A percentile compares a stretch with the other conserved stretches of the same genome.
phyloP scores from a whole-genome alignment of 345 rosid species.

The Camelina neglecta region DNA sequence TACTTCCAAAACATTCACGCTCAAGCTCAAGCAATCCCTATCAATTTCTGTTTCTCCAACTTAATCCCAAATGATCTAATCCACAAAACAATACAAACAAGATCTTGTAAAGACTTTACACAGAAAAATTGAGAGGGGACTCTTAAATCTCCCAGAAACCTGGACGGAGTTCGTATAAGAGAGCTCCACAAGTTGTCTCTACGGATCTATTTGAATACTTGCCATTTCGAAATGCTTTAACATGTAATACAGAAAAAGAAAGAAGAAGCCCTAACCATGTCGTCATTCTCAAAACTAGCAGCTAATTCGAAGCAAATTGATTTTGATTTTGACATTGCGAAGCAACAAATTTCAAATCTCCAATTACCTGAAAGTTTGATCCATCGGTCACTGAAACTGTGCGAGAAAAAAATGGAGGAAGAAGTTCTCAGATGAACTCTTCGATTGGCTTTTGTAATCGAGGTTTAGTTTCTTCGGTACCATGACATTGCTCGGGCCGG shows the following conservation, averaged over 20 bases:
- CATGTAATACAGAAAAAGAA: conserved; percentile 25
- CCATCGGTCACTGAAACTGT: no score
- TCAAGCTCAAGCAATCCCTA: conserved; percentile 94
- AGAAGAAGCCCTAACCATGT: conserved; percentile 10
- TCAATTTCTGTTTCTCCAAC: conserved; percentile 86
- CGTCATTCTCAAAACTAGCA: conserved; percentile 1
- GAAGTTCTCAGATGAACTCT: no score
- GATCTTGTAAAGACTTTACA: neutral
- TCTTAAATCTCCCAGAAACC: conserved; percentile 48
- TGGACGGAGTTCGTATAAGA: conserved; percentile 72
- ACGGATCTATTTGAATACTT: conserved; percentile 51
- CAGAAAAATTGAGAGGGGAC: neutral
- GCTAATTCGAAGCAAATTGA: neutral
- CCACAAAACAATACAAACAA: neutral
- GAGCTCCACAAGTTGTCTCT: conserved; percentile 86
- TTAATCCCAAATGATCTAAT: conserved; percentile 94
- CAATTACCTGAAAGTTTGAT: no score
- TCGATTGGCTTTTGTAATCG: no score
- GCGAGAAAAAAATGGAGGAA: no score
- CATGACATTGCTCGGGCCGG: no score
- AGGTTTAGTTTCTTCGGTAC: no score
- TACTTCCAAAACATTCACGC: conserved; percentile 87
- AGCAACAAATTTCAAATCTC: no score
- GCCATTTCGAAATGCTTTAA: conserved; percentile 54
- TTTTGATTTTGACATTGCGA: no score